Conservation (phyloP, 352 stramenopile genomes). For the Phytopythium chamaehyphon region DNA sequence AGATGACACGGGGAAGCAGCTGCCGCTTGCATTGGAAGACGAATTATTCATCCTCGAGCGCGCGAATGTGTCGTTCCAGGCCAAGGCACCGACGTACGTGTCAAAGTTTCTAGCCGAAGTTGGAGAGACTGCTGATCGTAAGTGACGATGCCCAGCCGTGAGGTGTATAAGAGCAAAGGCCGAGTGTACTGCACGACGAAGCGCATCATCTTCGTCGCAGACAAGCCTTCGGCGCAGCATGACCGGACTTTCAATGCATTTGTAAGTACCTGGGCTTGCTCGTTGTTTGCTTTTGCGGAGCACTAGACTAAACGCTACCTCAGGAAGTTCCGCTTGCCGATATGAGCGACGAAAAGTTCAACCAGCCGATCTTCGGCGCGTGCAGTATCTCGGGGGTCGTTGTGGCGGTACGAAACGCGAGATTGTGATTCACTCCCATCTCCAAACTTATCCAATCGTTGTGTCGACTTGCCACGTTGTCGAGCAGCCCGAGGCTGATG, state of each 20-base stretch:
- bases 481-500: conserved; percentile 25
- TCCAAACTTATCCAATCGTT: not conserved
- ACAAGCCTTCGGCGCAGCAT: conserved; percentile 63
- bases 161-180: conserved; percentile 66
- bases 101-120: not conserved
- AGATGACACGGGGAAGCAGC: conserved; percentile 56
- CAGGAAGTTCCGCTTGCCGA: conserved; percentile 72
- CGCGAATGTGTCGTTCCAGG: conserved; percentile 74
- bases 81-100: conserved; percentile 52
- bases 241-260: conserved; percentile 70
- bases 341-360: conserved; percentile 89
- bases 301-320: conserved; percentile 1
- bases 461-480: not conserved
- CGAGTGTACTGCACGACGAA: conserved; percentile 85
- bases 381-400: conserved; percentile 84
- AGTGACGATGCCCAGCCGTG: not conserved
- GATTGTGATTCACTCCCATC: not conserved
- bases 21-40: conserved; percentile 74
- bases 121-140: not conserved
- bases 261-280: conserved; percentile 21
- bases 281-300: not conserved
- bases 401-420: conserved; percentile 26
- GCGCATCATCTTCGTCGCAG: conserved; percentile 80
- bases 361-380: conserved; percentile 87
- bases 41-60: conserved; percentile 84